Conservation (phyloP, 768 basidiomycete genomes). For the Termitomyces sp. region DNA sequence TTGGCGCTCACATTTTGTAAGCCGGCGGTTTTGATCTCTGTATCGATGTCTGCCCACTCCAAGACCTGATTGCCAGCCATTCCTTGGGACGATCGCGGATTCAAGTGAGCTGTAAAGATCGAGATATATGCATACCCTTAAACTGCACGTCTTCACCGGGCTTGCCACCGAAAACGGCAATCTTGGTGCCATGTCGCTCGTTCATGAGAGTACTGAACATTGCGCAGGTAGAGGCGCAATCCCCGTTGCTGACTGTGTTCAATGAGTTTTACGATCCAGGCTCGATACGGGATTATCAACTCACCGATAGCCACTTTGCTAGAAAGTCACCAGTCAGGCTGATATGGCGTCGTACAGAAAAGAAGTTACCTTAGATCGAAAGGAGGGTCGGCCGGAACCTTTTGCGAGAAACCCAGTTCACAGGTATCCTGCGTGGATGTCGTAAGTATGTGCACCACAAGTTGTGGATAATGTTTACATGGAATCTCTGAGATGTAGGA, state of each 20-base stretch:
- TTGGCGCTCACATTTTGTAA: slow-evolving; percentile 34
- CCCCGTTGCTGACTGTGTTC: slow-evolving; percentile 32
- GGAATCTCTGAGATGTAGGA: slow-evolving; percentile 43
- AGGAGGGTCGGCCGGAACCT: slow-evolving; percentile 39
- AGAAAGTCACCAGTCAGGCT: background rate
- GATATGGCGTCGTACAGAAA: background rate
- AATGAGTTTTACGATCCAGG: background rate
- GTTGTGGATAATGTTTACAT: slow-evolving; percentile 22
- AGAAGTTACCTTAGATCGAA: slow-evolving; percentile 33
- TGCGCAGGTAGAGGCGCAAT: slow-evolving; percentile 58
- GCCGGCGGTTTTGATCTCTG: slow-evolving; percentile 54
- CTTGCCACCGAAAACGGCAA: slow-evolving; percentile 54
- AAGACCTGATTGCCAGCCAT: slow-evolving; percentile 63
- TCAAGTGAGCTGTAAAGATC: background rate
- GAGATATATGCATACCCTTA: slow-evolving; percentile 29
- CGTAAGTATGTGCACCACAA: background rate
- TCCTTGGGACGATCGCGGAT: slow-evolving; percentile 15
- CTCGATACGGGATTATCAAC: slow-evolving; percentile 1
- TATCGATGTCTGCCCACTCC: slow-evolving; percentile 55
- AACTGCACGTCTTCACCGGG: slow-evolving; percentile 44
- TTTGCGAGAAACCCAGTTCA: slow-evolving; percentile 28
- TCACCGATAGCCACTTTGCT: slow-evolving; percentile 43
- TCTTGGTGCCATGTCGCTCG: slow-evolving; percentile 46
- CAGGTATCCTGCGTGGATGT: slow-evolving; percentile 32
- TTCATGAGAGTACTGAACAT: slow-evolving; percentile 60